Evolutionary conservation across 768 basidiomycete species (phyloP), one percentile per base, ranked within the genome.

Genomic region (Tricholoma terreum): DNA sequence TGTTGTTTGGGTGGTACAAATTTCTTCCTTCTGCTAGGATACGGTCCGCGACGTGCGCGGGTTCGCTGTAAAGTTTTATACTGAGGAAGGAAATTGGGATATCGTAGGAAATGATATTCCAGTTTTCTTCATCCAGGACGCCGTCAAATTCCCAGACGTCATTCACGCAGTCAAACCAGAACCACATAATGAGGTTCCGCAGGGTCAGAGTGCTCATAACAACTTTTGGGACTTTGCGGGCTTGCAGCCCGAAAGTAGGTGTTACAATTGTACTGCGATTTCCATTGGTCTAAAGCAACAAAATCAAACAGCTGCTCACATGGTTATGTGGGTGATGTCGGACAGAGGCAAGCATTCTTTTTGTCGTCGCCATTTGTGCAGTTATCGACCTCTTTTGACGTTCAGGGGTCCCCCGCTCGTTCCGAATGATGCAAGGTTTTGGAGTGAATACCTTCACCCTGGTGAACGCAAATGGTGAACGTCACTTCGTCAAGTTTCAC

Each of bases 401-500:
- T 15, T 14, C 30, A 77, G 84, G 80, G 3, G 85, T 96, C 57
- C 94, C 93, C 12, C 85, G 92, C 17, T 92, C 91, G 5, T 89
- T 77, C 70, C 83, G 92, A 54, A 92, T 89, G 86, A 90, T 95
- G 84, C 90, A 93, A 73, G 94, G 87, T 6, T 90, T 91, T 52
- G 88, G 90, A 1, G 90, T 95, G 48, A 93, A 96, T 71, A 91
- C 92, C 0, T 95, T 80, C 69, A 86, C 89, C 2, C 77, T 94
- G 30, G 64, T 89, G 55, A 92, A 92, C 63, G 75, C 72, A 0
- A 67, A 80, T 24, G 85, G 85, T 43, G 79, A 92, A 64, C 80
- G 85, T 1, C 79, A 81, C 54, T 95, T 95, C 63, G 92, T 94
- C 72, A 95, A 94, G 69, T 94, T 93, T 69, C 90, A 94, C 70